Conservation (phyloP, 148 eudicot genomes). For the Spergularia marina region DNA sequence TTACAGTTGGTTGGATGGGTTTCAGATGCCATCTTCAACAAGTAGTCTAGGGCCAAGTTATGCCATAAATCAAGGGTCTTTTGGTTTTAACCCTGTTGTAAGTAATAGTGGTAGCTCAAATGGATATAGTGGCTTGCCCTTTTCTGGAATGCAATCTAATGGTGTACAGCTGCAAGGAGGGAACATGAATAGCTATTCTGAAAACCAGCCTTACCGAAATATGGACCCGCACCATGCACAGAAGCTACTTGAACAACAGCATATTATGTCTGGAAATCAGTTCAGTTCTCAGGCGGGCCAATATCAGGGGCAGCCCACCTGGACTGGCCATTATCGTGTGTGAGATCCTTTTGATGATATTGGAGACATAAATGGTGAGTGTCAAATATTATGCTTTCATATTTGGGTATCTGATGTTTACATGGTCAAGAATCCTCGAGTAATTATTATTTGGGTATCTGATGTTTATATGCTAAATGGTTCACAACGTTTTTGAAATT, state of each 20-base stretch:
- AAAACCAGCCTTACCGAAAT: constrained; percentile 33
- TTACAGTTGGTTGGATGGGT: constrained; percentile 51
- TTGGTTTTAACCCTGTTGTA: constrained; percentile 23
- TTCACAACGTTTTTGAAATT: no score
- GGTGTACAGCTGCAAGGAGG: constrained; percentile 39
- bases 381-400: not conserved
- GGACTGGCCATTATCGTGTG: constrained; percentile 49
- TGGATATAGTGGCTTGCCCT: constrained; percentile 48
- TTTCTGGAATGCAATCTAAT: constrained; percentile 55
- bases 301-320: constrained; percentile 44
- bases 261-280: constrained; percentile 35
- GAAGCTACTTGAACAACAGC: constrained; percentile 38
- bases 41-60: constrained; percentile 28
- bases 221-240: constrained; percentile 32
- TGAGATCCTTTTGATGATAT: constrained; percentile 33
- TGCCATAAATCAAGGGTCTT: constrained; percentile 26
- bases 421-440: not conserved
- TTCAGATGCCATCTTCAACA: constrained; percentile 36
- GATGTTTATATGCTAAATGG: not conserved
- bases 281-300: constrained; percentile 40
- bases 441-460: not conserved
- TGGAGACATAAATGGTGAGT: constrained; percentile 32
- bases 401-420: constrained; percentile 1
- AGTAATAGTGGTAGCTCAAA: constrained; percentile 28
- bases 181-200: constrained; percentile 29